A percentile compares a stretch with the other conserved stretches of the same genome.
These are phyloP conservation scores for Elsinoe necatrix DNA, from an alignment of 2,329 filamentous ascomycete species.

Conservation along the genomic window DNA sequence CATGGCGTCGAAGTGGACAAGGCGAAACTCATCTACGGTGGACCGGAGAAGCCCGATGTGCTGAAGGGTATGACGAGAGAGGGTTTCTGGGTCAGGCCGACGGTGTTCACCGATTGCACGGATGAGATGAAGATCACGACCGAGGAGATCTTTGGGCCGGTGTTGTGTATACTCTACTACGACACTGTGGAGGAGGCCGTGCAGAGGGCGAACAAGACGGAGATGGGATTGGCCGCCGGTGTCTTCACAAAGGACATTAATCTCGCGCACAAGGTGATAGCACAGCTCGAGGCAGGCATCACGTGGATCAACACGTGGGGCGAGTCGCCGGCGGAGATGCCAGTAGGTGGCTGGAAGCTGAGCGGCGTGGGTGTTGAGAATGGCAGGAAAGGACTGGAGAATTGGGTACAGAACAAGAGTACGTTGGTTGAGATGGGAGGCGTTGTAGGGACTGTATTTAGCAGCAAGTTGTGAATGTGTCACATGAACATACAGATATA, in stretches of 20 bases:
- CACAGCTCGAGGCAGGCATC: constrained; percentile 69
- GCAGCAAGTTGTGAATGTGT: constrained; percentile 39
- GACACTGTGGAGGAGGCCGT: constrained; percentile 61
- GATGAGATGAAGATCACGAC: constrained; percentile 70
- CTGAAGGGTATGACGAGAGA: constrained; percentile 39
- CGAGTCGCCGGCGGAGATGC: constrained; percentile 87
- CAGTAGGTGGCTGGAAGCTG: constrained; percentile 85
- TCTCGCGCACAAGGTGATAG: constrained; percentile 61
- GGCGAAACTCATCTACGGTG: constrained; percentile 66
- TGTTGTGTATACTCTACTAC: constrained; percentile 74
- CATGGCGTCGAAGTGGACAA: constrained; percentile 66
- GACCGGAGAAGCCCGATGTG: constrained; percentile 48
- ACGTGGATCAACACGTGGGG: constrained; percentile 94
- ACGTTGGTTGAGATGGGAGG: constrained; percentile 76
- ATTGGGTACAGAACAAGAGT: constrained; percentile 81
- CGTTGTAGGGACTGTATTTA: constrained; percentile 61
- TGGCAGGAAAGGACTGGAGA: constrained; percentile 66
- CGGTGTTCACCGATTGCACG: constrained; percentile 77
- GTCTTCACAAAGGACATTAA: constrained; percentile 73
- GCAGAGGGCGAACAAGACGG: constrained; percentile 64
- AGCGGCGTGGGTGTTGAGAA: constrained; percentile 86
- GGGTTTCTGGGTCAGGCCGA: constrained; percentile 80
- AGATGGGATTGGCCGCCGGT: constrained; percentile 72
- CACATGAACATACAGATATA: neutral
- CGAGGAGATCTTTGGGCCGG: constrained; percentile 85